Percentiles rank a stretch among this genome's conserved stretches.
These are phyloP conservation scores for Tulasnella sp. DNA, from an alignment of 768 basidiomycete genomes.

Conservation along the genomic window DNA sequence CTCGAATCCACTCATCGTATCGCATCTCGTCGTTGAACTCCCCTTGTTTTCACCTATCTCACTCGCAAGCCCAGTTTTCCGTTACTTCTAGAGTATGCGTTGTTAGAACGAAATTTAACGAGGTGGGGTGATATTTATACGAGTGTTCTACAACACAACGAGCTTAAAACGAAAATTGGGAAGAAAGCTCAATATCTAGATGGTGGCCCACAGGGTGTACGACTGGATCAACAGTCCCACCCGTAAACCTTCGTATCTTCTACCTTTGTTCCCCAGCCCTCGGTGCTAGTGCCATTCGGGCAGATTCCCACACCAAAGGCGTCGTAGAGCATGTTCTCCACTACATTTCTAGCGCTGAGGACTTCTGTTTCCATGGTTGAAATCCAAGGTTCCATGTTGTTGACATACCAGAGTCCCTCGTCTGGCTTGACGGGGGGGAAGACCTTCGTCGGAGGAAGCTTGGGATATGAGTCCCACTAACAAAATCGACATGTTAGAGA, in stretches of 20 bases:
- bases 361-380: constrained; percentile 95
- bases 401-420: constrained; percentile 77
- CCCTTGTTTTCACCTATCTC: too few relatives aligned
- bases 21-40: too few relatives aligned
- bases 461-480: constrained; percentile 73
- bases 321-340: constrained; percentile 64
- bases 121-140: too few relatives aligned
- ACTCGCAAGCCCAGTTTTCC: too few relatives aligned
- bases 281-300: constrained; percentile 6
- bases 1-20: too few relatives aligned
- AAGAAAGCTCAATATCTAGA: not conserved
- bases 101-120: too few relatives aligned
- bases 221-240: constrained; percentile 14
- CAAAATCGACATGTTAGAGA: constrained; percentile 14
- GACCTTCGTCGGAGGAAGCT: constrained; percentile 46
- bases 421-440: constrained; percentile 74
- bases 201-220: not conserved
- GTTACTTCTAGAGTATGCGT: too few relatives aligned
- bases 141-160: too few relatives aligned
- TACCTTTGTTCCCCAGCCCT: not conserved
- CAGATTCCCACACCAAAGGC: constrained; percentile 64
- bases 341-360: constrained; percentile 66
- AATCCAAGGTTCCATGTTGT: constrained; percentile 84
- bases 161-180: not conserved
- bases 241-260: constrained; percentile 12